Evolutionary conservation across 441 rosid species (phyloP), one percentile per base, ranked within the genome.

Genomic region (Corymbia calophylla): DNA sequence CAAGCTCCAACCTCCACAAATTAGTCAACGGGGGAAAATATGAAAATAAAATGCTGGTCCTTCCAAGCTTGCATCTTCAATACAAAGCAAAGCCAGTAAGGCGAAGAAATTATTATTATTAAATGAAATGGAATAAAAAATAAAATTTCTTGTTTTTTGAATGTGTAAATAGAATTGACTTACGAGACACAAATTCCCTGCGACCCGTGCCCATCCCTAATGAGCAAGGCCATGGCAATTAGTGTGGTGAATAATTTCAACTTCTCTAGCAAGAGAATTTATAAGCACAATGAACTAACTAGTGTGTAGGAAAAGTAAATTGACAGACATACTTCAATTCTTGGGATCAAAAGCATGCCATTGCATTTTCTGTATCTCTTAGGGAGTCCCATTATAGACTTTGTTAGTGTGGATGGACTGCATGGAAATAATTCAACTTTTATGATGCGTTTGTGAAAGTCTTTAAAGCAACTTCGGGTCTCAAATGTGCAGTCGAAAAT

Each of bases 261-360:
- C 68, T 62, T 29, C 32, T 29, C 17, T 29, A 6, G 17, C 68
- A 29, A 62, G 32, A 62, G 16, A 62, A 62, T 62, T 62, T 29
- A 62, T 62, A 3, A 1, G 1, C 8, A 62, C 2, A 0, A 14
- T 5, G 13, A 60, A 60, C 16, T 27, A 60, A 60, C 0, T 5
- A 1, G 31, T 60, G 68, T 1, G 0, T 27, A 62, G 68, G 14
- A 62, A 62, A 62, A 8, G 32, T 29, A 62, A 62, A 62, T 62
- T 29, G 68, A 62, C 1, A 3, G 32, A 62, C 2, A 1, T 35
- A 62, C 1, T 62, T 62, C 68, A 62, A 62, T 62, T 62, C 32
- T 29, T 12, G 32, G 7, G 13, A 62, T 62, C 32, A 13, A 62
- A 62, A 7, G 9, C 68, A 62, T 62, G 68, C 32, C 68, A 62